Evolutionary conservation across 495 filamentous ascomycete genomes (phyloP), one percentile per base, ranked within the genome.

Genomic region (Aspergillus bertholletiae): DNA sequence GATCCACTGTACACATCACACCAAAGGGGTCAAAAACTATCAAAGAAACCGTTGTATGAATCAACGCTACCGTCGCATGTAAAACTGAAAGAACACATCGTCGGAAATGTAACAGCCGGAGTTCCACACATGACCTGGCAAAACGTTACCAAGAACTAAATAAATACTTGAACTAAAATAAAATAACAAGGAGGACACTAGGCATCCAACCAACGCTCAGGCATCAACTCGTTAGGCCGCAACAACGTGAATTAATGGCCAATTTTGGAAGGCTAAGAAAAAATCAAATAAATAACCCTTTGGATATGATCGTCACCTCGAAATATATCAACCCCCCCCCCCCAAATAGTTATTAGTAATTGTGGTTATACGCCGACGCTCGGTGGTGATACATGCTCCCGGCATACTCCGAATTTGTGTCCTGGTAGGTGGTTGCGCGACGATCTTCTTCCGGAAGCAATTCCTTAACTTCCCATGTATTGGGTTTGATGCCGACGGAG

Each of bases 401-500:
- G 1, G 80, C 75, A 60, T 86, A 86, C 55, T 86, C 83, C 34
- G 80, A 84, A 55, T 66, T 68, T 23, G 67, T 72, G 61, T 94
- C 89, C 37, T 85, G 78, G 65, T 93, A 97, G 22, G 88, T 73
- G 1, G 90, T 94, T 8, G 80, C 76, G 39, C 90, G 83, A 48
- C 87, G 82, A 35, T 97, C 90, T 46, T 96, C 92, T 52, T 96
- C 94, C n/a, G 87, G 81, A 11, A 96, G 75, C 15, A 89, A 79
- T 56, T 97, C 93, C 71, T 99, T 99, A 58, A 99, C 89, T 73
- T 99, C 94, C 94, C 95, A 99, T 64, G 93, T 96, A 68, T 96
- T 95, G 64, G 88, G 85, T 69, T 96, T 91, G 48, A 88, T 88
- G 48, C 94, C 93, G 32, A 99, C 94, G 47, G 89, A 94, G 74